A percentile compares a stretch with the other conserved stretches of the same genome.
Evolutionary conservation across 768 basidiomycete genomes (phyloP).

Genomic region (Agrocybe pediades): DNA sequence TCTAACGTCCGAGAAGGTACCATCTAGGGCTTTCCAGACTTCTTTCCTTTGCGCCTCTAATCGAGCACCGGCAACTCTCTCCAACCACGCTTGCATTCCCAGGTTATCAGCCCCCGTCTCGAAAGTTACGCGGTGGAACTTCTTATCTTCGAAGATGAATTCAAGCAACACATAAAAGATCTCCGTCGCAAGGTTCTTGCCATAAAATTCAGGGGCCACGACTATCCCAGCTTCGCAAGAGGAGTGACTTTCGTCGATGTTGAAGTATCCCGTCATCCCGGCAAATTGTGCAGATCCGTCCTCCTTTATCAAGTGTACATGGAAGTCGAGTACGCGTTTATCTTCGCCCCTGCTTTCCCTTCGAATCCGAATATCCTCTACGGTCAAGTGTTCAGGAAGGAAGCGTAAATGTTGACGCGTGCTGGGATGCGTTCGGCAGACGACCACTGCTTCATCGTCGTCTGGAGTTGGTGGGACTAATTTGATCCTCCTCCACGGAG

Average conservation of each 20-base stretch:
- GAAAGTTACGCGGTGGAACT: constrained; percentile 42
- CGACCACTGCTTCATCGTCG: constrained; percentile 36
- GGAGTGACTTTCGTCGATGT: constrained; percentile 33
- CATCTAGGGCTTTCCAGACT: constrained; percentile 38
- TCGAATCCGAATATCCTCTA: constrained; percentile 34
- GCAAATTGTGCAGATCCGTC: constrained; percentile 31
- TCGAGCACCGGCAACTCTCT: constrained; percentile 38
- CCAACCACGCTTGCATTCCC: constrained; percentile 48
- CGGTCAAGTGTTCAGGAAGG: constrained; percentile 35
- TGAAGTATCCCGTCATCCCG: constrained; percentile 39
- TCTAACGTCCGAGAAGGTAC: constrained; percentile 37
- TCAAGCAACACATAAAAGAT: constrained; percentile 40
- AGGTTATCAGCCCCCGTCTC: constrained; percentile 42
- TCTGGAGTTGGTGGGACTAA: constrained; percentile 33
- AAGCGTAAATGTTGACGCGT: constrained; percentile 39
- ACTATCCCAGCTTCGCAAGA: constrained; percentile 46
- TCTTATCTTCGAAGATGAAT: constrained; percentile 42
- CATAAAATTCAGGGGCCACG: constrained; percentile 35
- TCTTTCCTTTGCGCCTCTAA: constrained; percentile 40
- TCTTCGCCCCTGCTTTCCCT: constrained; percentile 37
- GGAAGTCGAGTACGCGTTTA: constrained; percentile 34
- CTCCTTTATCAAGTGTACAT: constrained; percentile 30
- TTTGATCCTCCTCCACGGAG: constrained; percentile 34
- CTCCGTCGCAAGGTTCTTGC: constrained; percentile 44
- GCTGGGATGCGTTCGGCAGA: constrained; percentile 39